Evolutionary conservation across 768 basidiomycete genomes (phyloP), one percentile per base, ranked within the genome.

Genomic region (Roridomyces roridus): DNA sequence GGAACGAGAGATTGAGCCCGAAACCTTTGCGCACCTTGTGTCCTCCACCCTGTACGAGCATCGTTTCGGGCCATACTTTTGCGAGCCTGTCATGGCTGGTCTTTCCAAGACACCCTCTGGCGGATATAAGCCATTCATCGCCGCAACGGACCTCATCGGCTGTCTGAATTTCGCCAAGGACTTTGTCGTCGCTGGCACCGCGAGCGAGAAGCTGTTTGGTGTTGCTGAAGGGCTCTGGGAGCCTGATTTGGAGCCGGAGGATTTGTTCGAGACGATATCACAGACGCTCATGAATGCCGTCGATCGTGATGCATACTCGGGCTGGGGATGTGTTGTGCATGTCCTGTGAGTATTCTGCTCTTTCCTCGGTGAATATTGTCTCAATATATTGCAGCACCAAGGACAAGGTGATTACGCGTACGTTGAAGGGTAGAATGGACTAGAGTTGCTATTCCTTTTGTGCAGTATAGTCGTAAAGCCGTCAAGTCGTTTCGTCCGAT

Each of bases 171-270:
- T 92, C 67, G 92, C 94, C 20, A 94, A 96, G 74, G 97, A 98
- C 74, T 99, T 99, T 65, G 94, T 96, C 55, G 97, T 98, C 11
- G 86, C 93, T 9, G 97, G 97, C 29, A 94, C 94, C 1, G 96
- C 97, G 20, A 88, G 88, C 67, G 80, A 86, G 59, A 98, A 98
- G 77, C 75, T 99, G 62, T 97, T 88, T 67, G 97, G 97, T 89
- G 88, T 96, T 48, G 97, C 97, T 37, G 97, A 99, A 73, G 94
- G 95, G 3, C 82, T 99, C 26, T 99, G 97, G 97, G 97, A 99
- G 74, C 95, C 96, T 9, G 92, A 95, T 72, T 79, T 99, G 71
- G 95, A 89, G 70, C 86, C 96, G 14, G 97, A 98, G 68, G 97
- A 98, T 72, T 77, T 99, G 42, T 99, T 99, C 68, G 97, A 99